Percentiles rank a stretch among this genome's conserved stretches.
Conservation (phyloP, 2,329 filamentous ascomycete genomes). For the Boeremia exigua region DNA sequence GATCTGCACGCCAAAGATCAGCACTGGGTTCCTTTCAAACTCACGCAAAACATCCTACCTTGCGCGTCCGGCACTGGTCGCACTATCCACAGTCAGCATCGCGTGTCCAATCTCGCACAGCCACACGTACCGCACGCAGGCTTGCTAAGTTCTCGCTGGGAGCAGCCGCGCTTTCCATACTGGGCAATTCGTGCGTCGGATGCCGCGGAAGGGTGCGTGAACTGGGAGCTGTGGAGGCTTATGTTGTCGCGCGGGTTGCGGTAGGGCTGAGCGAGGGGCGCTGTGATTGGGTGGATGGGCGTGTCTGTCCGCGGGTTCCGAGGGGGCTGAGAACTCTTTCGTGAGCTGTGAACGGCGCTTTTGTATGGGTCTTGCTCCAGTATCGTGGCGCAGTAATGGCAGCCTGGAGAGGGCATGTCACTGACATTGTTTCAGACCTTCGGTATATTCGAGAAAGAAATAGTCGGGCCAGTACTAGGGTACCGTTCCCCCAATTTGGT, state of each 20-base stretch:
- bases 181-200: not conserved
- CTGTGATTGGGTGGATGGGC: slow-evolving; percentile 1
- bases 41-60: slow-evolving; percentile 15
- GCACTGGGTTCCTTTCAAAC: not conserved
- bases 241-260: slow-evolving; percentile 14
- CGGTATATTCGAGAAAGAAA: too few species aligned
- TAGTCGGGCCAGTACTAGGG: too few species aligned
- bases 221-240: not conserved
- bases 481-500: too few species aligned
- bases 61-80: slow-evolving; percentile 42
- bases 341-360: not conserved
- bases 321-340: slow-evolving; percentile 3
- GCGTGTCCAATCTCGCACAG: not conserved
- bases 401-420: too few species aligned
- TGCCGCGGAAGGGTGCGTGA: slow-evolving; percentile 4
- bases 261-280: not conserved
- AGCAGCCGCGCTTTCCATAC: slow-evolving; percentile 11
- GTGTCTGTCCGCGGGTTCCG: slow-evolving; percentile 6
- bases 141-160: slow-evolving; percentile 11
- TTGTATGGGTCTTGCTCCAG: not conserved
- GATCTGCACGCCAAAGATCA: slow-evolving; percentile 17
- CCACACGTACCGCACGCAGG: slow-evolving; percentile 14
- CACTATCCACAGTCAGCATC: slow-evolving; percentile 27
- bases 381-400: too few species aligned
- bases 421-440: too few species aligned